These are phyloP conservation scores for Camelina sativa DNA, from an alignment of 345 rosid genomes.

Conservation along the genomic window DNA sequence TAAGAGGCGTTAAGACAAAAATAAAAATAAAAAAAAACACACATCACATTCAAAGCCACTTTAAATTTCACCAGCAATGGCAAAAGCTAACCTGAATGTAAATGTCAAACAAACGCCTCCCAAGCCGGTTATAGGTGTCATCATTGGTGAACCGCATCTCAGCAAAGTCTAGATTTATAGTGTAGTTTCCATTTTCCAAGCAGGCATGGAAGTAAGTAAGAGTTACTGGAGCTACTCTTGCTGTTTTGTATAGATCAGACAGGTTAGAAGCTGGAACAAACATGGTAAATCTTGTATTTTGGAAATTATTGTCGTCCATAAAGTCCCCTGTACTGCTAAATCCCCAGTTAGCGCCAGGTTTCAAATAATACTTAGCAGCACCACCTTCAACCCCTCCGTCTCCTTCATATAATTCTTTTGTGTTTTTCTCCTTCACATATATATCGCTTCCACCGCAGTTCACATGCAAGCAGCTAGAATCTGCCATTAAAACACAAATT, in stretches of 20 bases:
- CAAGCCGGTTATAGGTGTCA: slow-evolving; percentile 53
- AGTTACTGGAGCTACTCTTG: slow-evolving; percentile 61
- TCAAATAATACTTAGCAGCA: slow-evolving; percentile 52
- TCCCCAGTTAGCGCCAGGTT: slow-evolving; percentile 56
- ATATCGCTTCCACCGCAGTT: slow-evolving; percentile 67
- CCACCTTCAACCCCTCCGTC: slow-evolving; percentile 59
- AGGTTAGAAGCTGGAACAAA: slow-evolving; percentile 43
- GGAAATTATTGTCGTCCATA: slow-evolving; percentile 64
- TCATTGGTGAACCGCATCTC: slow-evolving; percentile 64
- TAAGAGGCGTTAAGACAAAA: slow-evolving; percentile 21
- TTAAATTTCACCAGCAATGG: slow-evolving; percentile 2
- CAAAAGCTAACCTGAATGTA: slow-evolving; percentile 58
- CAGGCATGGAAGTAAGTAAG: slow-evolving; percentile 76
- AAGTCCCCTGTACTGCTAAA: slow-evolving; percentile 75
- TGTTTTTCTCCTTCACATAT: slow-evolving; percentile 44
- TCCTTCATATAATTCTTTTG: slow-evolving; percentile 52
- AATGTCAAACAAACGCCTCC: slow-evolving; percentile 65
- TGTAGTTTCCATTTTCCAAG: slow-evolving; percentile 62
- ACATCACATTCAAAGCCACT: slow-evolving; percentile 6
- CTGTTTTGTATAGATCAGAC: slow-evolving; percentile 52
- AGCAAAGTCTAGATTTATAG: slow-evolving; percentile 57
- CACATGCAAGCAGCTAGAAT: slow-evolving; percentile 56
- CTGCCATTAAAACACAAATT: slow-evolving; percentile 43
- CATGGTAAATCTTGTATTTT: slow-evolving; percentile 46
- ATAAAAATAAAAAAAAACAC: neutral